Conservation (phyloP, 768 basidiomycete genomes). For the Melanogaster broomeanus region DNA sequence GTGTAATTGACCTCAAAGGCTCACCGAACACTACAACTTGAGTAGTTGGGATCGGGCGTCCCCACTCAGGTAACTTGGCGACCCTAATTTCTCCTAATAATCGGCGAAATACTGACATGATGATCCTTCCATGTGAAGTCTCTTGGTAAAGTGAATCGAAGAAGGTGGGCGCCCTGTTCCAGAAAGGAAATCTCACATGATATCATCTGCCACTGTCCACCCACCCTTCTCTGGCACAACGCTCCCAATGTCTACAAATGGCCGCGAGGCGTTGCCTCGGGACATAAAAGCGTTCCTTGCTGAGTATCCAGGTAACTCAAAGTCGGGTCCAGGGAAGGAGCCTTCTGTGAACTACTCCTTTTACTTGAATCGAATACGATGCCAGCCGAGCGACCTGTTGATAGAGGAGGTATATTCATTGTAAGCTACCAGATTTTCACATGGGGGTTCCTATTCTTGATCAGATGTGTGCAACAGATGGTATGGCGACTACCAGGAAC, state of each 20-base stretch:
- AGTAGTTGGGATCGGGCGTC: no score
- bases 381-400: conserved; percentile 58
- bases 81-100: no score
- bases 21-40: no score
- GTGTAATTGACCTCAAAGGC: no score
- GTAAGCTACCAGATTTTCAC: conserved; percentile 35
- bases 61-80: conserved; percentile 4
- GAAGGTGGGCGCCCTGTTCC: no score
- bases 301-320: conserved; percentile 19
- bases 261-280: conserved; percentile 9
- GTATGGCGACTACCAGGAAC: conserved; percentile 57
- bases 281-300: conserved; percentile 29
- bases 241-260: conserved; percentile 16
- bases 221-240: no score
- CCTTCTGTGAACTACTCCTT: conserved; percentile 55
- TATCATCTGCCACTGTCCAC: no score
- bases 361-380: conserved; percentile 57
- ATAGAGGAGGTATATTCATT: conserved; percentile 64
- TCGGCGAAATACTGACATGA: background rate
- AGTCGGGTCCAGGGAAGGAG: conserved; percentile 6
- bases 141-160: background rate
- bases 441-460: background rate
- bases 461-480: conserved; percentile 46
- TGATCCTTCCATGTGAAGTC: background rate
- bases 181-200: no score